Percentiles rank a stretch among this genome's conserved stretches.
These are phyloP conservation scores for Periconia macrospinosa DNA, from an alignment of 2,329 filamentous ascomycete species.

Conservation along the genomic window DNA sequence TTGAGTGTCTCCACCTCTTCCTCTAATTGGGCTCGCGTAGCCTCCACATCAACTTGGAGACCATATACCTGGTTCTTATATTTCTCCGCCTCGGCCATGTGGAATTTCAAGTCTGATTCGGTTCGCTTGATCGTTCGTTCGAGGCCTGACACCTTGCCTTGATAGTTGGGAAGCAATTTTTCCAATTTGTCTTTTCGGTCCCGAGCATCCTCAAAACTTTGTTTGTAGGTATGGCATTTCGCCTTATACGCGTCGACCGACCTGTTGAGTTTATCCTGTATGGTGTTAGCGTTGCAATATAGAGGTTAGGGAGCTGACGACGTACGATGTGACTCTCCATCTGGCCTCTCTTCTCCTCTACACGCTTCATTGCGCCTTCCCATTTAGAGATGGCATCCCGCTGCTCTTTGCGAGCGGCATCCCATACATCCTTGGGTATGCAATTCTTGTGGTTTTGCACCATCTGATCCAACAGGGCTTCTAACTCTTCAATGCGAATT, in stretches of 20 bases:
- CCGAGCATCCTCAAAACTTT: background rate
- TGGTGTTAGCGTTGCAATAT: background rate
- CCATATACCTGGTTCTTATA: conserved; percentile 49
- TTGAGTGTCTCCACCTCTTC: conserved; percentile 68
- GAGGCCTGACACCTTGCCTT: conserved; percentile 33
- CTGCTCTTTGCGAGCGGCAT: conserved; percentile 30
- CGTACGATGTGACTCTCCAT: conserved; percentile 30
- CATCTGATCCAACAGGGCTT: conserved; percentile 24
- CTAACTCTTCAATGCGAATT: conserved; percentile 36
- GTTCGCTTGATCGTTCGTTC: conserved; percentile 29
- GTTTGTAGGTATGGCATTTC: conserved; percentile 21
- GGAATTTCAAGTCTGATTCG: conserved; percentile 34
- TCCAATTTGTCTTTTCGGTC: conserved; percentile 28
- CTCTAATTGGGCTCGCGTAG: conserved; percentile 64
- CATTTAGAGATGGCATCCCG: conserved; percentile 37
- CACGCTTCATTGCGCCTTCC: conserved; percentile 33
- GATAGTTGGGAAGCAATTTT: conserved; percentile 27
- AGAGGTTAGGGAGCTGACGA: background rate
- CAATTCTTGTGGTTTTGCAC: conserved; percentile 25
- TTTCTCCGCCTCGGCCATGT: conserved; percentile 36
- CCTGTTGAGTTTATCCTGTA: conserved; percentile 1
- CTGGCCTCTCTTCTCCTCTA: conserved; percentile 32
- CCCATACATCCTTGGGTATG: conserved; percentile 29
- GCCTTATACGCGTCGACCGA: conserved; percentile 25
- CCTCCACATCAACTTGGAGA: conserved; percentile 53